Conservation (phyloP, 2,329 filamentous ascomycete species). For the Chaetomium globosum region DNA sequence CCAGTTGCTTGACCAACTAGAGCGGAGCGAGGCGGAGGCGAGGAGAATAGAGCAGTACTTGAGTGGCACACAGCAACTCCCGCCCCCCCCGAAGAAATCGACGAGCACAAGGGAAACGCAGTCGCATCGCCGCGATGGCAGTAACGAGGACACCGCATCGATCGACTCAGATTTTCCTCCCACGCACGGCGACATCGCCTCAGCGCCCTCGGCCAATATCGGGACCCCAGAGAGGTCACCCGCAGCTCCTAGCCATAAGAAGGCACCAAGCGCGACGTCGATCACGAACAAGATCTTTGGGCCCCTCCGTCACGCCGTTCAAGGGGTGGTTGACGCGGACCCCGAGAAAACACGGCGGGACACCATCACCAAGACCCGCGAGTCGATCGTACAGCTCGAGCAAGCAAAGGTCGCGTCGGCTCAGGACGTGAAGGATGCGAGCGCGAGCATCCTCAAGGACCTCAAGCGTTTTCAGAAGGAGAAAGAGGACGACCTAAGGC, state of each 20-base stretch:
- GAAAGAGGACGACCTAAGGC: slow-evolving; percentile 90
- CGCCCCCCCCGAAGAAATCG: slow-evolving; percentile 70
- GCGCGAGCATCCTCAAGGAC: slow-evolving; percentile 82
- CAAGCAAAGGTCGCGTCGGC: slow-evolving; percentile 87
- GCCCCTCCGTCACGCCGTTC: slow-evolving; percentile 89
- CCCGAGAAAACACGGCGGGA: slow-evolving; percentile 90
- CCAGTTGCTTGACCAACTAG: slow-evolving; percentile 79
- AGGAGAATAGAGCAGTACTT: slow-evolving; percentile 93
- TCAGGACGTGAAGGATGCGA: slow-evolving; percentile 91
- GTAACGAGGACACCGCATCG: slow-evolving; percentile 77
- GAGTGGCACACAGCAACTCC: slow-evolving; percentile 67
- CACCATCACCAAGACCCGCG: slow-evolving; percentile 91
- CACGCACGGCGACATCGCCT: slow-evolving; percentile 73
- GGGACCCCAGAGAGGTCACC: slow-evolving; percentile 62
- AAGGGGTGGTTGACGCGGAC: slow-evolving; percentile 94
- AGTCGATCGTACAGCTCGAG: slow-evolving; percentile 82
- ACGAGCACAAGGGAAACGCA: slow-evolving; percentile 57
- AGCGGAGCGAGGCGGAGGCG: slow-evolving; percentile 89
- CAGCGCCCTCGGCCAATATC: slow-evolving; percentile 73
- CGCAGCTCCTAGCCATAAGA: slow-evolving; percentile 66
- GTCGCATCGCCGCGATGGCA: slow-evolving; percentile 57
- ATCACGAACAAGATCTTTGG: slow-evolving; percentile 95
- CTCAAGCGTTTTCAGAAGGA: slow-evolving; percentile 90
- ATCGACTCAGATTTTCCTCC: slow-evolving; percentile 96
- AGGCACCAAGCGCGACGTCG: slow-evolving; percentile 82